Base-by-base conservation (phyloP, 2,329 filamentous ascomycete genomes). In the Torrubiellomyces zombiae region DNA sequence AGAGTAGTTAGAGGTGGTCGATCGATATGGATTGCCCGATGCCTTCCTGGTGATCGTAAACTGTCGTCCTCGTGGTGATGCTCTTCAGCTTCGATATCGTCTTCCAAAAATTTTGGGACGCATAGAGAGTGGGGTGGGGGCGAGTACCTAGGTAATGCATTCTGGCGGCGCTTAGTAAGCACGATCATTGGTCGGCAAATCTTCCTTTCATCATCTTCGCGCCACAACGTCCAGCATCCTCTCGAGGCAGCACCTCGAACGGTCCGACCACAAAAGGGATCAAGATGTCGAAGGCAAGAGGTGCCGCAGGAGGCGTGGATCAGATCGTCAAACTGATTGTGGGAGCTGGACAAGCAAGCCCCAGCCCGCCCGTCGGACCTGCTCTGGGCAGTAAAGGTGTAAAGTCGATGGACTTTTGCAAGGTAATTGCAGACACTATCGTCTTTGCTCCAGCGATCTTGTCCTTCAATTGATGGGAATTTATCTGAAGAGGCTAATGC, bases 381-480 rank as follows among this genome's bases (percentile, higher is more conserved):
- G 89, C 89, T 27, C 67, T 98, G 37, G 89, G 89, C 57, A 86
- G 76, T 51, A 95, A 94, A 62, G 89, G 89, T 63, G 79, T 98
- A 34, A 98, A 98, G 63, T 91, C 80, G 30, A 98, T 98, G 76
- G 89, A 98, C 56, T 98, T 95, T 52, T 95, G 89, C 72, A 95
- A 95, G 67, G 86, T 92, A 32, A n/a, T n/a, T n/a, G n/a, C n/a
- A n/a, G n/a, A n/a, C n/a, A n/a, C n/a, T n/a, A n/a, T n/a, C n/a
- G 32, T 51, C 23, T 25, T 17, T 28, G 19, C 18, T 27, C 23
- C 24, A 12, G 25, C 9, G 14, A 25, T 24, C 14, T 18, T 23
- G 22, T 27, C n/a, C 15, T 15, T 18, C 11, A 10, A 10, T 13
- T 15, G 23, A 17, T 26, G 15, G 14, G 9, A 13, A 24, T 18